Conservation (phyloP, 768 basidiomycete genomes). For the Phlegmacium glaucopus region DNA sequence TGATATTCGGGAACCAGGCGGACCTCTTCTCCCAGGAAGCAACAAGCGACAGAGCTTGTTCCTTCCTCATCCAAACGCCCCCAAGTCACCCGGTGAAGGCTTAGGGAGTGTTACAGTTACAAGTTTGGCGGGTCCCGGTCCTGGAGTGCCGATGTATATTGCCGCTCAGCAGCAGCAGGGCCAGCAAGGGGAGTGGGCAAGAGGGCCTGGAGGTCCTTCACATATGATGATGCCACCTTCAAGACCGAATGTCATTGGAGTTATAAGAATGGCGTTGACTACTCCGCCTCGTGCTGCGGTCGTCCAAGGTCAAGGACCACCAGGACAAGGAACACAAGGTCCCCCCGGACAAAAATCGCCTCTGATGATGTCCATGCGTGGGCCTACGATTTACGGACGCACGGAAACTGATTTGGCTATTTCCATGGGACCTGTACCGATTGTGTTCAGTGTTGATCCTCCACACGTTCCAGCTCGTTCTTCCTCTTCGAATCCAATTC, state of each 20-base stretch:
- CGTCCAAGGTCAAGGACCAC: slow-evolving; percentile 9
- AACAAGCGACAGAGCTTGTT: slow-evolving; percentile 38
- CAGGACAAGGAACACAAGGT: slow-evolving; percentile 3
- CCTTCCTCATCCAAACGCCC: slow-evolving; percentile 45
- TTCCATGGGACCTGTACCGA: slow-evolving; percentile 56
- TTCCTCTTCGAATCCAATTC: too few relatives aligned
- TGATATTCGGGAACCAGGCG: slow-evolving; percentile 27
- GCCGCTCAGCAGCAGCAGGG: slow-evolving; percentile 15
- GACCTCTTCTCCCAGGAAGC: slow-evolving; percentile 23
- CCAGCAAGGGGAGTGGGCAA: slow-evolving; percentile 2
- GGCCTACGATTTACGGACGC: slow-evolving; percentile 61
- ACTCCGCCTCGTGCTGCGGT: slow-evolving; percentile 7
- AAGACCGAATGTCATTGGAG: slow-evolving; percentile 9
- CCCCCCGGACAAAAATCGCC: slow-evolving; percentile 10
- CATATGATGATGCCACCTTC: background rate
- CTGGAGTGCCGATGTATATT: slow-evolving; percentile 60
- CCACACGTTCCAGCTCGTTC: slow-evolving; percentile 6
- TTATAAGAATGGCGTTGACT: slow-evolving; percentile 29
- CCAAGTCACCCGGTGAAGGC: slow-evolving; percentile 34
- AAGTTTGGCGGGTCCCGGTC: background rate
- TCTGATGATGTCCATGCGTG: slow-evolving; percentile 11
- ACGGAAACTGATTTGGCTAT: slow-evolving; percentile 47
- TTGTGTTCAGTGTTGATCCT: slow-evolving; percentile 52
- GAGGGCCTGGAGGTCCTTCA: background rate
- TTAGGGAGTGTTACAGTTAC: background rate